A percentile compares a stretch with the other conserved stretches of the same genome.
phyloP scores from a whole-genome alignment of 2,329 filamentous ascomycete genomes.

The Clarireedia hainanense region DNA sequence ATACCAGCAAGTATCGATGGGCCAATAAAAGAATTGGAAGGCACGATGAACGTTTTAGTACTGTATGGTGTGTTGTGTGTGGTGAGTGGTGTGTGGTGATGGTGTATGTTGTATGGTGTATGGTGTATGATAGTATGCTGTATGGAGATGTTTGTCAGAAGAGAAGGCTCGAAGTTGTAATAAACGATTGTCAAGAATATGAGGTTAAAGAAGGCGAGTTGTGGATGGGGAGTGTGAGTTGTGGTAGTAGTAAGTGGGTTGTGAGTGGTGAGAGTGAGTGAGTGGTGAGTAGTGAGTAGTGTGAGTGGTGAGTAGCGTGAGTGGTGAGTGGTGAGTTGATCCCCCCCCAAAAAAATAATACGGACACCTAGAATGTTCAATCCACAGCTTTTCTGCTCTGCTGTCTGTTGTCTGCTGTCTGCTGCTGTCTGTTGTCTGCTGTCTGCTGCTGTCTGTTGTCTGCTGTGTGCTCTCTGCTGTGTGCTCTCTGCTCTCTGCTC shows the following conservation, averaged over 20 bases:
- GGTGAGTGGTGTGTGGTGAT: neutral
- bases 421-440: no score
- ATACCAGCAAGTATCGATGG: neutral
- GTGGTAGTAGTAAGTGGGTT: neutral
- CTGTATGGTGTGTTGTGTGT: neutral
- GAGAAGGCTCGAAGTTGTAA: neutral
- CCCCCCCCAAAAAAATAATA: no score
- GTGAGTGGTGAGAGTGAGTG: neutral
- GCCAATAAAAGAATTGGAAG: neutral
- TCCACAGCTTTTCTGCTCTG: no score
- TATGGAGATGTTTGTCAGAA: neutral
- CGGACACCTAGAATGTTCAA: no score
- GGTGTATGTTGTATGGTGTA: no score
- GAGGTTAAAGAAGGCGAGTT: neutral
- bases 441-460: no score
- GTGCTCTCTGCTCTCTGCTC: no score
- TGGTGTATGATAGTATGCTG: no score
- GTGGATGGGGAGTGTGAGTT: neutral
- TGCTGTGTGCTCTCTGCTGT: no score
- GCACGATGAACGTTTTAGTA: neutral
- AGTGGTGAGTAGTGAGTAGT: neutral
- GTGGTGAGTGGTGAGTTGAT: neutral
- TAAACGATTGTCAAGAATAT: neutral
- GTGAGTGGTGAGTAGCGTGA: neutral
- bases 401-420: no score